Percentiles rank a stretch among this genome's conserved stretches.
Evolutionary conservation across 345 rosid species (phyloP).

Genomic region (Eucalyptus erythrocorys): DNA sequence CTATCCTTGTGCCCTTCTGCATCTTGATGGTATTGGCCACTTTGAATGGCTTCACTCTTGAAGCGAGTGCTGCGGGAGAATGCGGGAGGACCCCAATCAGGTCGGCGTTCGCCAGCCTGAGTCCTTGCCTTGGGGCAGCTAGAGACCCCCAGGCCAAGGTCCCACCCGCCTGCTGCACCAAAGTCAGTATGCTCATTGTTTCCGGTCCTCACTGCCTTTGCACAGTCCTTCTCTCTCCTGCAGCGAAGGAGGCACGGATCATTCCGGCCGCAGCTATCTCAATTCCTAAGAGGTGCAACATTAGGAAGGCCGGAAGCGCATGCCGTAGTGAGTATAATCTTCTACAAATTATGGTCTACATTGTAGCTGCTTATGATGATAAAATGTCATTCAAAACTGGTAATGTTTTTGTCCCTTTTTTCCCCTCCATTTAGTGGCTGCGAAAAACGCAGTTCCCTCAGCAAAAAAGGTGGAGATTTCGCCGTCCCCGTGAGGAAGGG

Average conservation of each 20-base stretch:
- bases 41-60: background rate
- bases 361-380: too few species aligned
- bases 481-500: too few species aligned
- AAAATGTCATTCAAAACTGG: too few species aligned
- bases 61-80: conserved; percentile 21
- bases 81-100: conserved; percentile 59
- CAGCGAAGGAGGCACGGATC: conserved; percentile 66
- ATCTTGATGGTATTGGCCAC: too few species aligned
- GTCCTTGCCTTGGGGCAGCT: conserved; percentile 60
- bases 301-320: conserved; percentile 55
- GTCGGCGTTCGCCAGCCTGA: conserved; percentile 56
- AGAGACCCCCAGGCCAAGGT: conserved; percentile 30
- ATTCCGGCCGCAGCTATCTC: conserved; percentile 56
- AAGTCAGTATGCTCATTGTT: conserved; percentile 41
- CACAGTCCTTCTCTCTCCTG: conserved; percentile 59
- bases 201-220: conserved; percentile 63
- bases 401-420: too few species aligned
- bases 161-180: conserved; percentile 57
- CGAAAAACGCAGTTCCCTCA: too few species aligned
- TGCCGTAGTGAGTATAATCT: conserved; percentile 45
- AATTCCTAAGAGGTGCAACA: conserved; percentile 73
- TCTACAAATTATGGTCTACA: too few species aligned
- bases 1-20: too few species aligned
- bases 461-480: too few species aligned
- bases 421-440: too few species aligned